Conservation (phyloP, 768 basidiomycete species). For the Gloeopeniophorella convolvens region DNA sequence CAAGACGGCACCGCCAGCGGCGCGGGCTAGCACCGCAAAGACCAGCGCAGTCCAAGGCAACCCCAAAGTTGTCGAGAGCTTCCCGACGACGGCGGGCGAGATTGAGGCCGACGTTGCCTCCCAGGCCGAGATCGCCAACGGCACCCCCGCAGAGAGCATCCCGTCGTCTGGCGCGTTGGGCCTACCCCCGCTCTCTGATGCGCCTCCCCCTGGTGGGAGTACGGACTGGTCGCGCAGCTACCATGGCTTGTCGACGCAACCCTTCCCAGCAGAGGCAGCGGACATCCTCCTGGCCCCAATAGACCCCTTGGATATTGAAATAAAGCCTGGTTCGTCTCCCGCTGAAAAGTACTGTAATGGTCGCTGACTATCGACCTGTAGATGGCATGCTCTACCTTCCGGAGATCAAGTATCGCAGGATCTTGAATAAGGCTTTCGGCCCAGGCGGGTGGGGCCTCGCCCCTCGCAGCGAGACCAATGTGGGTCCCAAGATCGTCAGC, state of each 20-base stretch:
- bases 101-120: conserved; percentile 16
- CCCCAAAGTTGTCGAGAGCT: conserved; percentile 20
- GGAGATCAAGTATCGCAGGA: conserved; percentile 93
- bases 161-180: conserved; percentile 22
- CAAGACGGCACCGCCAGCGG: conserved; percentile 19
- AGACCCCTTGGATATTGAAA: conserved; percentile 76
- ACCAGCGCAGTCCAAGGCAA: conserved; percentile 22
- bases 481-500: conserved; percentile 81
- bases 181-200: conserved; percentile 16
- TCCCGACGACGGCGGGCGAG: conserved; percentile 23
- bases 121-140: conserved; percentile 11
- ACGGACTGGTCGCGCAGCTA: conserved; percentile 91
- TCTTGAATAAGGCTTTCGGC: conserved; percentile 89
- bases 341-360: background rate
- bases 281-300: conserved; percentile 70
- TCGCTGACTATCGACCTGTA: conserved; percentile 26
- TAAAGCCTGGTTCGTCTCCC: conserved; percentile 74
- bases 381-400: conserved; percentile 94
- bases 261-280: conserved; percentile 71
- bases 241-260: conserved; percentile 66
- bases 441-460: conserved; percentile 97
- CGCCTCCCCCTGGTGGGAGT: conserved; percentile 13
- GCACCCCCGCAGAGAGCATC: conserved; percentile 19
- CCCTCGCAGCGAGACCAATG: conserved; percentile 86
- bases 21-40: conserved; percentile 29